These are phyloP conservation scores for Didymella glomerata DNA, from an alignment of 2,329 filamentous ascomycete species.

Conservation along the genomic window DNA sequence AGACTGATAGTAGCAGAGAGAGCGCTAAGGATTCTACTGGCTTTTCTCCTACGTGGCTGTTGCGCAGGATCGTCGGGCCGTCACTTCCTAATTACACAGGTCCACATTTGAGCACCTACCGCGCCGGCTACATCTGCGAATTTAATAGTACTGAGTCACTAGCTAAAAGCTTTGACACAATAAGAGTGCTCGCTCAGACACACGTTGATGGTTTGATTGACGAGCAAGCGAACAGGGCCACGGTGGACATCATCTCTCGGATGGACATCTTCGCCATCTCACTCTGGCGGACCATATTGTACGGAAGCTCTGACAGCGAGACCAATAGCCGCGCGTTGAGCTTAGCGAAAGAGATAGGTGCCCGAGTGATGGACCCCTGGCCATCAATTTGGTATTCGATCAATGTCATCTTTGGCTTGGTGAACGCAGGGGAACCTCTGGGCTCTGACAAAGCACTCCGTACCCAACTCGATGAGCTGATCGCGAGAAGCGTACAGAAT, in stretches of 20 bases:
- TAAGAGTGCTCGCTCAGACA: background rate
- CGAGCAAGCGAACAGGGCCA: background rate
- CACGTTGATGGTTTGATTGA: background rate
- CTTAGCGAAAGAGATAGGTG: constrained; percentile 3
- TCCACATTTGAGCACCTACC: constrained; percentile 1
- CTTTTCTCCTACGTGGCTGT: background rate
- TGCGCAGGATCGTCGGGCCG: constrained; percentile 4
- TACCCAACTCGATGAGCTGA: background rate
- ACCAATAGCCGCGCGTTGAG: background rate
- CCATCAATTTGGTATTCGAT: constrained; percentile 5
- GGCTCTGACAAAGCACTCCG: constrained; percentile 2
- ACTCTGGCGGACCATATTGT: constrained; percentile 1
- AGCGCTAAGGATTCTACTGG: background rate
- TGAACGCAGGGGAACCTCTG: background rate
- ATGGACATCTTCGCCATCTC: constrained; percentile 3
- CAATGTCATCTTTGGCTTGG: constrained; percentile 3
- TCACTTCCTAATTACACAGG: background rate
- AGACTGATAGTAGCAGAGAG: background rate
- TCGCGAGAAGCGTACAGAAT: background rate
- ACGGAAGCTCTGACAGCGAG: constrained; percentile 6
- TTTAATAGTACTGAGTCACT: constrained; percentile 5
- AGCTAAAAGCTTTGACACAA: background rate
- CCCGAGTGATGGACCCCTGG: constrained; percentile 5
- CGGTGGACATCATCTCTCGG: background rate
- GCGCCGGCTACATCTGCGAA: constrained; percentile 4